phyloP scores from a whole-genome alignment of 2,329 filamentous ascomycete genomes.

The Alternaria atra region DNA sequence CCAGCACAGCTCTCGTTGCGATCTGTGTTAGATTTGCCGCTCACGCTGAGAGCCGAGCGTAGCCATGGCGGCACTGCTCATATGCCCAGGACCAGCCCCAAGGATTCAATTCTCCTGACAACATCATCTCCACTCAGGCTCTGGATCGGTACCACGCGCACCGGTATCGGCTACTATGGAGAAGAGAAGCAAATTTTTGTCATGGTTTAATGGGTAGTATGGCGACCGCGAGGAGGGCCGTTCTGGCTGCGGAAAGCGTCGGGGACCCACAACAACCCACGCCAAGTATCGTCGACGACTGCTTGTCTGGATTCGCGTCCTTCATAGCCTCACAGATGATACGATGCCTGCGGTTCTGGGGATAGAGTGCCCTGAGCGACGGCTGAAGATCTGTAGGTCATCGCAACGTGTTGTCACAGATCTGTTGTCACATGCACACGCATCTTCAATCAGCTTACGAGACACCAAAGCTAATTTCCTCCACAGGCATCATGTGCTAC shows the following conservation, averaged over 20 bases:
- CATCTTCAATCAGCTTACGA: not conserved
- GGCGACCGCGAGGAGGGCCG: slow-evolving; percentile 24
- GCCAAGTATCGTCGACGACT: slow-evolving; percentile 1
- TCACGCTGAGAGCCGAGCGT: slow-evolving; percentile 27
- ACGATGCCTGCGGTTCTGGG: not conserved
- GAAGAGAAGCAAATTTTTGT: slow-evolving; percentile 17
- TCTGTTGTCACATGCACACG: not conserved
- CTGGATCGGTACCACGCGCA: slow-evolving; percentile 10
- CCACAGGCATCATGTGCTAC: not conserved
- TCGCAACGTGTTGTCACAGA: not conserved
- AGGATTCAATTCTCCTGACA: slow-evolving; percentile 17
- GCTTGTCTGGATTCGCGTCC: not conserved
- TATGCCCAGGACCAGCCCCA: slow-evolving; percentile 11
- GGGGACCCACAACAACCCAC: slow-evolving; percentile 18
- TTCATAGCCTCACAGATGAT: not conserved
- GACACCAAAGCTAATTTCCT: not conserved
- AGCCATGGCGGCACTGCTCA: slow-evolving; percentile 24
- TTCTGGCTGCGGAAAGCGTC: slow-evolving; percentile 29
- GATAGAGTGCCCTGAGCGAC: not conserved
- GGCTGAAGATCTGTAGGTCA: not conserved
- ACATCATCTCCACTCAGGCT: slow-evolving; percentile 17
- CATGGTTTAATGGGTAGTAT: slow-evolving; percentile 6
- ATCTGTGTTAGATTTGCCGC: slow-evolving; percentile 12
- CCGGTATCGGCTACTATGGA: slow-evolving; percentile 27
- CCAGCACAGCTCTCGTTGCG: slow-evolving; percentile 9